phyloP scores from a whole-genome alignment of 371 early-diverging fungal genomes.

The Apophysomyces variabilis region DNA sequence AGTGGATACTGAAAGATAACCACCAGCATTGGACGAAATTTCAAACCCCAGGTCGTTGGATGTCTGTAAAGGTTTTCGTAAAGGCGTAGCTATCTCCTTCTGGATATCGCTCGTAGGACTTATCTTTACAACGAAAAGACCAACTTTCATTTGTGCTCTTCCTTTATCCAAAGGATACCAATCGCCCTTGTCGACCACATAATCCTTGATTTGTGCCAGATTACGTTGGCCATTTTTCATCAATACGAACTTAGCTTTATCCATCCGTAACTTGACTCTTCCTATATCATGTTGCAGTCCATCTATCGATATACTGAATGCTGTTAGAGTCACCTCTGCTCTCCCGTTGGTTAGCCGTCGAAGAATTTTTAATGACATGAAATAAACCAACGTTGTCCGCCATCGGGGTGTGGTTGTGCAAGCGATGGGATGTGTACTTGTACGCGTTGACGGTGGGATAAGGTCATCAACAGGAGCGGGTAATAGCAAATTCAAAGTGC shows the following conservation, averaged over 20 bases:
- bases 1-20: slow-evolving; percentile 8
- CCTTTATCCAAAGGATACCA: slow-evolving; percentile 30
- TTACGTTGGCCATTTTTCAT: slow-evolving; percentile 31
- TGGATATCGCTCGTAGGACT: slow-evolving; percentile 19
- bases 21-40: slow-evolving; percentile 27
- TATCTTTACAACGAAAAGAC: slow-evolving; percentile 41
- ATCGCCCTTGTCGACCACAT: slow-evolving; percentile 46
- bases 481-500: slow-evolving; percentile 35
- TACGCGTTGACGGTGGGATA: slow-evolving; percentile 47
- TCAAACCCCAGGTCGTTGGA: slow-evolving; percentile 27
- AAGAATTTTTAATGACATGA: slow-evolving; percentile 39
- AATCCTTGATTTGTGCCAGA: slow-evolving; percentile 35
- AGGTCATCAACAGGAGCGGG: slow-evolving; percentile 46
- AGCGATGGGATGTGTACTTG: slow-evolving; percentile 34
- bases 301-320: slow-evolving; percentile 18
- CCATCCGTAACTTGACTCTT: slow-evolving; percentile 24
- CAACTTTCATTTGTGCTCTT: slow-evolving; percentile 33
- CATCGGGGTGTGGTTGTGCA: slow-evolving; percentile 28
- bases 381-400: slow-evolving; percentile 48
- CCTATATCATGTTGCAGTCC: slow-evolving; percentile 35
- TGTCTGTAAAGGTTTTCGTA: slow-evolving; percentile 24
- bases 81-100: slow-evolving; percentile 29
- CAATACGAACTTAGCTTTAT: slow-evolving; percentile 37
- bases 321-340: slow-evolving; percentile 32
- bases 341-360: slow-evolving; percentile 27